Evolutionary conservation across 495 filamentous ascomycete species (phyloP).

Genomic region (Penicillium waksmanii): DNA sequence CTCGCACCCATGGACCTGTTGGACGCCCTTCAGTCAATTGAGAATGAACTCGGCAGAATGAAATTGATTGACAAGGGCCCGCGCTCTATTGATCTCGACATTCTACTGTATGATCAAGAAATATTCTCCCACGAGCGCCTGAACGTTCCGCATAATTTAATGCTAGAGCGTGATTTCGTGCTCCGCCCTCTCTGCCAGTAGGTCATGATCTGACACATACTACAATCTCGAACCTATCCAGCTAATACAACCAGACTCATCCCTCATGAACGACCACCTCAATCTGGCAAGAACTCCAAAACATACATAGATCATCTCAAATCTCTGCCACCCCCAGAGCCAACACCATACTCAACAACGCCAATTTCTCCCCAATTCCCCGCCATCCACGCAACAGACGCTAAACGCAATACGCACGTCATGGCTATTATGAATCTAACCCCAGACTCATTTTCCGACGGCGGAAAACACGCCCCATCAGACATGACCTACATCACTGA

Average conservation of each 20-base stretch:
- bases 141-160: slow-evolving; percentile 80
- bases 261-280: slow-evolving; percentile 57
- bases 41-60: slow-evolving; percentile 72
- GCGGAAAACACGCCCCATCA: slow-evolving; percentile 61
- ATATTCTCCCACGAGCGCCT: slow-evolving; percentile 69
- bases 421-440: slow-evolving; percentile 97
- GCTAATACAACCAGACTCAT: slow-evolving; percentile 57
- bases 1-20: slow-evolving; percentile 75
- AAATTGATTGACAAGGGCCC: slow-evolving; percentile 94
- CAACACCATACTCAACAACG: slow-evolving; percentile 66
- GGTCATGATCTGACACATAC: slow-evolving; percentile 3
- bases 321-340: slow-evolving; percentile 57
- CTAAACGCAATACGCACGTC: slow-evolving; percentile 69
- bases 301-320: slow-evolving; percentile 61
- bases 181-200: slow-evolving; percentile 88
- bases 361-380: slow-evolving; percentile 62
- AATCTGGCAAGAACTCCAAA: slow-evolving; percentile 30
- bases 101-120: slow-evolving; percentile 81
- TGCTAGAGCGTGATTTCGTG: slow-evolving; percentile 92
- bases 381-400: slow-evolving; percentile 64
- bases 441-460: slow-evolving; percentile 97
- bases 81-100: slow-evolving; percentile 91
- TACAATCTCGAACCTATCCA: not conserved
- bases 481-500: slow-evolving; percentile 43
- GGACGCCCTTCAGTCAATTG: slow-evolving; percentile 79